Evolutionary conservation across 192 early-diverging fungal species (phyloP), one percentile per base, ranked within the genome.

Genomic region (Entomortierella beljakovae): DNA sequence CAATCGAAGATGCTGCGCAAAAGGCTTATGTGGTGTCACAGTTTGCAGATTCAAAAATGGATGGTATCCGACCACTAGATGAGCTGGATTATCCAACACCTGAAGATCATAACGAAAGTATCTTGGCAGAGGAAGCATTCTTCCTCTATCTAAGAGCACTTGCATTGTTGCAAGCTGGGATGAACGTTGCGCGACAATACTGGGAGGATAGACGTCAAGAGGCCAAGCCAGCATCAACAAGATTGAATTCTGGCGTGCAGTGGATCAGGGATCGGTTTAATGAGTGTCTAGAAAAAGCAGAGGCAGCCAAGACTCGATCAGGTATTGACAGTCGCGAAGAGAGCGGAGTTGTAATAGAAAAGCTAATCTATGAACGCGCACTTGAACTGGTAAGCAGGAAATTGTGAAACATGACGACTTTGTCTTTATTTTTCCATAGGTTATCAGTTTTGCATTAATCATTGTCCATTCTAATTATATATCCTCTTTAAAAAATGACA

Each of bases 191-290:
- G 18, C 66, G 88, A 71, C 42, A 87, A 42, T 87, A 87, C 70
- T 84, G 91, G 90, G 55, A 83, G 53, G 65, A 86, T 62, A 55
- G 71, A 42, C 42, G 81, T 64, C 79, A 83, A 66, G 85, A 70
- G 31, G 31, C 72, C 16, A 82, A 82, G 49, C 67, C 61, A 9
- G 85, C 81, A 6, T 82, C 81, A 3, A 46, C 34, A 15, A 70
- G 79, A 57, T 72, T 83, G 26, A 86, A 84, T 66, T 66, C 37
- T 29, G 82, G 84, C 38, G 95, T 98, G 10, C 93, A 96, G 68
- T 98, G 95, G 94, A 92, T 97, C 58, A 90, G 94, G 25, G 89
- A 88, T 54, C 88, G 92, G 61, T 99, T 96, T 72, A 97, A 99
- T 82, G 93, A 92, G 54, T 97, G 94, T 55, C 70, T 97, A 11